A percentile compares a stretch with the other conserved stretches of the same genome.
Conservation (phyloP, 139 green algal genomes). For the Chlamydomonas urium region DNA sequence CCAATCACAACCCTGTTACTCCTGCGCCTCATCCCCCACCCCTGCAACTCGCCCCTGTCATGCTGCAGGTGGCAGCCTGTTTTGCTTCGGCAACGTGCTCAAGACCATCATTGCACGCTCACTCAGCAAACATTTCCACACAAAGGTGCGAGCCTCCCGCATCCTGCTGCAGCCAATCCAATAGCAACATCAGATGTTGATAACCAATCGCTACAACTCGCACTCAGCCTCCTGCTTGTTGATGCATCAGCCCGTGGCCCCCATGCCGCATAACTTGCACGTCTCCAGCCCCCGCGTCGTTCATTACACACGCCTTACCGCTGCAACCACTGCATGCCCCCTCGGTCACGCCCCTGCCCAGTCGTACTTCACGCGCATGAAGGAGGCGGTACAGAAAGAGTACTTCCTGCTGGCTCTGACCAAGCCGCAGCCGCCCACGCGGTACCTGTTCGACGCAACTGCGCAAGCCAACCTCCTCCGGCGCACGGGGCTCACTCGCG, state of each 20-base stretch:
- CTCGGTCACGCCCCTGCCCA: neutral
- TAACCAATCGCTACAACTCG: neutral
- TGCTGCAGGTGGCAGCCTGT: too few relatives aligned
- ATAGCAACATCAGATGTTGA: neutral
- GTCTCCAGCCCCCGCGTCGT: too few relatives aligned
- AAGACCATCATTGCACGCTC: neutral
- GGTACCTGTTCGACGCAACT: too few relatives aligned
- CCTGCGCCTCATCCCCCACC: too few relatives aligned
- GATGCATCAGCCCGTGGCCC: neutral
- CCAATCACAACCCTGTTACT: too few relatives aligned
- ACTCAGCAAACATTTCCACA: constrained; percentile 10
- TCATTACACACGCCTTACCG: too few relatives aligned
- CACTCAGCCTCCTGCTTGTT: neutral
- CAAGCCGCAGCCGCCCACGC: neutral
- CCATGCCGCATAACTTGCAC: too few relatives aligned
- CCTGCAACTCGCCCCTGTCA: too few relatives aligned
- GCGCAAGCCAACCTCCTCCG: too few relatives aligned
- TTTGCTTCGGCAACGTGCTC: constrained; percentile 8
- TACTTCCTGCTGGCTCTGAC: constrained; percentile 5
- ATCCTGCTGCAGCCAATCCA: neutral
- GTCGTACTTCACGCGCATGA: too few relatives aligned
- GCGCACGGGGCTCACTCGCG: too few relatives aligned
- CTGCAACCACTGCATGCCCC: neutral
- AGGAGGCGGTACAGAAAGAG: constrained; percentile 10
- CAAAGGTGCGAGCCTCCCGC: neutral